Percentiles rank a stretch among this genome's conserved stretches.
Conservation (phyloP, 2,329 filamentous ascomycete genomes). For the Sporothrix protearum region DNA sequence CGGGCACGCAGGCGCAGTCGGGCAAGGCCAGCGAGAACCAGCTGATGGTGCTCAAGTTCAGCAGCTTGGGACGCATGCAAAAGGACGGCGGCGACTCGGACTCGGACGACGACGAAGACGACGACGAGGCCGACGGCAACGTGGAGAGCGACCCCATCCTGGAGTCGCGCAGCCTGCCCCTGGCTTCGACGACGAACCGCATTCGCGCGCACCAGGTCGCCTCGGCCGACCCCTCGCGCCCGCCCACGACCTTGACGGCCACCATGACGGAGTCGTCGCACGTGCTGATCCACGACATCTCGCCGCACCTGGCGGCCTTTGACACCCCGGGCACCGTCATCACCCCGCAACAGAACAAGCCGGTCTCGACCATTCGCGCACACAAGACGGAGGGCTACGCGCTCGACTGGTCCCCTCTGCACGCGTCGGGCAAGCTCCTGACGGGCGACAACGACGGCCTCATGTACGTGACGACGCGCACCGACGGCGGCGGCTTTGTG, state of each 20-base stretch:
- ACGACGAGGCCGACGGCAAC: conserved; percentile 68
- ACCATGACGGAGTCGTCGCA: conserved; percentile 88
- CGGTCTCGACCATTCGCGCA: conserved; percentile 78
- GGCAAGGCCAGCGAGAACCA: conserved; percentile 79
- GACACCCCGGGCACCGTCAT: conserved; percentile 81
- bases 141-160: conserved; percentile 84
- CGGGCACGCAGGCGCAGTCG: conserved; percentile 85
- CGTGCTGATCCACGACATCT: conserved; percentile 91
- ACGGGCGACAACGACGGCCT: conserved; percentile 88
- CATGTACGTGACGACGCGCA: conserved; percentile 84
- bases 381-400: conserved; percentile 95
- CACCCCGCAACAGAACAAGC: conserved; percentile 80
- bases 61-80: conserved; percentile 76
- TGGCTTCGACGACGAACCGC: conserved; percentile 86
- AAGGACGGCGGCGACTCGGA: conserved; percentile 60
- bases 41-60: conserved; percentile 94
- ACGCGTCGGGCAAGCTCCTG: conserved; percentile 77
- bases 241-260: conserved; percentile 80
- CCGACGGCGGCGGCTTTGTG: conserved; percentile 82
- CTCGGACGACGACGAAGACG: conserved; percentile 61
- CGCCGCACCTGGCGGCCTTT: conserved; percentile 82
- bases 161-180: conserved; percentile 83
- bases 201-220: conserved; percentile 83
- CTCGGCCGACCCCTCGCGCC: conserved; percentile 61
- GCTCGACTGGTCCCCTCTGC: conserved; percentile 88